These are phyloP conservation scores for Boechera retrofracta DNA, from an alignment of 345 rosid species.

Conservation along the genomic window DNA sequence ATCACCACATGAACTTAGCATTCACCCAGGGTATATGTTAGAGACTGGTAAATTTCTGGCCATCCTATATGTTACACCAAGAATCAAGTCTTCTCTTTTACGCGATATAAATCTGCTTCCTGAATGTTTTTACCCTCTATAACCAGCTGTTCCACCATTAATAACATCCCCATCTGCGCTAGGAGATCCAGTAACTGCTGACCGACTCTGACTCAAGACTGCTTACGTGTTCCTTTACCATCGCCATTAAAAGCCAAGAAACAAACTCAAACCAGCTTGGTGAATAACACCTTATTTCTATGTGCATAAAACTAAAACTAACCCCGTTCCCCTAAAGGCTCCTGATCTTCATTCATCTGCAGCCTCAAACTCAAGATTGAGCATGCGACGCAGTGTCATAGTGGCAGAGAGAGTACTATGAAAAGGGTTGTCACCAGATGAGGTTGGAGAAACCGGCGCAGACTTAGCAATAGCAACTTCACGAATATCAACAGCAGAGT, in stretches of 20 bases:
- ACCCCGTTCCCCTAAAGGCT: slow-evolving; percentile 45
- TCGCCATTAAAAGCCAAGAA: slow-evolving; percentile 44
- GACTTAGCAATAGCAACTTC: slow-evolving; percentile 72
- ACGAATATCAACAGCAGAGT: slow-evolving; percentile 46
- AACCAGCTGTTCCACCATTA: slow-evolving; percentile 32
- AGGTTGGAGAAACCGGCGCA: slow-evolving; percentile 86
- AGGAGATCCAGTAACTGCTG: slow-evolving; percentile 44
- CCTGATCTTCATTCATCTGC: slow-evolving; percentile 60
- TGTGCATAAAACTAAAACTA: slow-evolving; percentile 60
- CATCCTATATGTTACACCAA: slow-evolving; percentile 42
- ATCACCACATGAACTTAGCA: slow-evolving; percentile 34
- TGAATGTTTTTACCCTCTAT: slow-evolving; percentile 26
- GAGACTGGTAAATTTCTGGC: slow-evolving; percentile 32
- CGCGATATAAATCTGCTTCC: slow-evolving; percentile 27
- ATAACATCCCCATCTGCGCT: slow-evolving; percentile 26
- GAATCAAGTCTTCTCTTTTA: slow-evolving; percentile 40
- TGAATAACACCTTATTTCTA: slow-evolving; percentile 57
- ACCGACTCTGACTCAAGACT: slow-evolving; percentile 48
- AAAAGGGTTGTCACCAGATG: slow-evolving; percentile 54
- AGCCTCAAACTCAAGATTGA: slow-evolving; percentile 85
- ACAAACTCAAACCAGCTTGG: slow-evolving; percentile 45
- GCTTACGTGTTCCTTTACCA: slow-evolving; percentile 41
- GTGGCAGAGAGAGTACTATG: slow-evolving; percentile 78
- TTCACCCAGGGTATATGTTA: slow-evolving; percentile 42
- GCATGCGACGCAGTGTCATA: slow-evolving; percentile 86